phyloP scores from a whole-genome alignment of 345 rosid genomes.

The Arabis hirsuta region DNA sequence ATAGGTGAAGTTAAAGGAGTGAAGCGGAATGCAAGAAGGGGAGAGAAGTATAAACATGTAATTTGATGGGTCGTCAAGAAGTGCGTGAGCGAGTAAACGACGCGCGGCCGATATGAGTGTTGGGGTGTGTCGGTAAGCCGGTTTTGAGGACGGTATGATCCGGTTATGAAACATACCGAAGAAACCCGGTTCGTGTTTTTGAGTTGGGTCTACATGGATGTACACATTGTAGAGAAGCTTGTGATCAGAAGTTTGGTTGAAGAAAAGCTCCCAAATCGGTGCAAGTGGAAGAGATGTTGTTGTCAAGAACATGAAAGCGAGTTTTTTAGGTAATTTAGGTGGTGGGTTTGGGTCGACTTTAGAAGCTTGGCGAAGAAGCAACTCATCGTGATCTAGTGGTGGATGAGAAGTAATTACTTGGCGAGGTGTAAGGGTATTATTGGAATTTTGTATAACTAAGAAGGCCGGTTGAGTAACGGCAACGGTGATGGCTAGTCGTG shows the following conservation, averaged over 20 bases:
- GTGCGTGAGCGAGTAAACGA: slow-evolving; percentile 68
- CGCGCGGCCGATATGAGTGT: slow-evolving; percentile 76
- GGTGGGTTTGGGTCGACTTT: slow-evolving; percentile 43
- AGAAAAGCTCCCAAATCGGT: slow-evolving; percentile 72
- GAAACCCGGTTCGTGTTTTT: slow-evolving; percentile 46
- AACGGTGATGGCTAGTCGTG: slow-evolving; percentile 38
- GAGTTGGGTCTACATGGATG: slow-evolving; percentile 63
- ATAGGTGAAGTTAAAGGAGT: slow-evolving; percentile 66
- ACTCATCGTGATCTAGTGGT: slow-evolving; percentile 49
- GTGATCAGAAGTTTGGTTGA: slow-evolving; percentile 44
- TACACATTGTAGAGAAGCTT: slow-evolving; percentile 61
- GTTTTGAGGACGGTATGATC: slow-evolving; percentile 65
- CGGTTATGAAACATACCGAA: slow-evolving; percentile 57
- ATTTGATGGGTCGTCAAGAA: slow-evolving; percentile 60
- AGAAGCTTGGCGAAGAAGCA: slow-evolving; percentile 53
- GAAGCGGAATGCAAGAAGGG: slow-evolving; percentile 70
- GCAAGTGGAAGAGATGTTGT: slow-evolving; percentile 64
- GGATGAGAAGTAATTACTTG: slow-evolving; percentile 32
- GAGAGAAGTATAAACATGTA: slow-evolving; percentile 71
- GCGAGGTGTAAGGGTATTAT: background rate
- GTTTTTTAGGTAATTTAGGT: slow-evolving; percentile 46
- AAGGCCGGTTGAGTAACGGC: slow-evolving; percentile 25
- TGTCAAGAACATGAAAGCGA: slow-evolving; percentile 74
- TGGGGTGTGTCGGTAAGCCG: slow-evolving; percentile 55
- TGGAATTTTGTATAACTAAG: slow-evolving; percentile 14